Conservation (phyloP, 257 asterid genomes). For the Verbascum thapsus region DNA sequence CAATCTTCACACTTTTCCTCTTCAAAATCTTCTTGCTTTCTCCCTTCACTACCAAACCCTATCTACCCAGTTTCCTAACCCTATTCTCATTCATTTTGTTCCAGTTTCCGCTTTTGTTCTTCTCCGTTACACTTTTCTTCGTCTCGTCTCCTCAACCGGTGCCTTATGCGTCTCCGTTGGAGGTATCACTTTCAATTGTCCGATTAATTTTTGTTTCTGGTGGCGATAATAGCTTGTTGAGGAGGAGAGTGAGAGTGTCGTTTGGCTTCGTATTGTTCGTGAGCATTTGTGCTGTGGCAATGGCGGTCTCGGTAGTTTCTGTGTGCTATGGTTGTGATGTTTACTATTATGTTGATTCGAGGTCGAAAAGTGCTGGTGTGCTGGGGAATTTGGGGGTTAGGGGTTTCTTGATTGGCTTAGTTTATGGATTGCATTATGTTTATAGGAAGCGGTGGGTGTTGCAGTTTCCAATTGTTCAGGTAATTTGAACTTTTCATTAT, state of each 20-base stretch:
- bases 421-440: conserved; percentile 68
- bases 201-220: conserved; percentile 63
- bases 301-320: conserved; percentile 45
- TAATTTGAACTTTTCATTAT: conserved; percentile 21
- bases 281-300: conserved; percentile 47
- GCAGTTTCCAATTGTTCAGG: conserved; percentile 91
- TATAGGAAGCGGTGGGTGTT: conserved; percentile 76
- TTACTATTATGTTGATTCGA: conserved; percentile 26
- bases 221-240: conserved; percentile 34
- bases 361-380: conserved; percentile 33
- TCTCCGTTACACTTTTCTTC: conserved; percentile 62
- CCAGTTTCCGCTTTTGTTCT: conserved; percentile 57
- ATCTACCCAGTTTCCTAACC: conserved; percentile 42
- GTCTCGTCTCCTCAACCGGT: conserved; percentile 66
- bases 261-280: conserved; percentile 64
- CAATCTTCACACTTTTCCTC: conserved; percentile 56
- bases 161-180: conserved; percentile 60
- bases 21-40: conserved; percentile 55
- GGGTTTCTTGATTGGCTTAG: conserved; percentile 63
- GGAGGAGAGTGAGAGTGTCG: conserved; percentile 58
- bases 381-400: conserved; percentile 61
- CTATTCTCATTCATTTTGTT: conserved; percentile 52
- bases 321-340: conserved; percentile 66
- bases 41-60: conserved; percentile 42
- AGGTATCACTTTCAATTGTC: conserved; percentile 47